Percentiles rank a stretch among this genome's conserved stretches.
phyloP scores from a whole-genome alignment of 2,329 filamentous ascomycete species.

The Colletotrichum chlorophyti region DNA sequence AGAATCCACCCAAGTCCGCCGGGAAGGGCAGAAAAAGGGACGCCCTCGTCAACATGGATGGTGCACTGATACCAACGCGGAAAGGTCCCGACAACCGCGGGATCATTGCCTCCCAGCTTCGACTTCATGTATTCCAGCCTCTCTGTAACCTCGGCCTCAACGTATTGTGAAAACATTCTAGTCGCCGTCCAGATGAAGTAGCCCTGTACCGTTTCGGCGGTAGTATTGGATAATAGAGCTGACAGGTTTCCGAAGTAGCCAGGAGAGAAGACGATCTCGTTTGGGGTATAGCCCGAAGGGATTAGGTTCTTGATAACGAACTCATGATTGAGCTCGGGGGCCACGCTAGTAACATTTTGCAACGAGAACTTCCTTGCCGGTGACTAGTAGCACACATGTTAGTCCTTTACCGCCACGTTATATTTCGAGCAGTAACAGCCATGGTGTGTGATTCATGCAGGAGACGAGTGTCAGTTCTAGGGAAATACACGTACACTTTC shows the following conservation, averaged over 20 bases:
- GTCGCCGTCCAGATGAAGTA: conserved; percentile 71
- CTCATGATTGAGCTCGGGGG: conserved; percentile 62
- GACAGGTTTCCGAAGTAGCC: conserved; percentile 66
- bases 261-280: conserved; percentile 54
- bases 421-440: too few relatives aligned
- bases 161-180: conserved; percentile 53
- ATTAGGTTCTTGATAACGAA: conserved; percentile 58
- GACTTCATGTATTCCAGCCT: conserved; percentile 60
- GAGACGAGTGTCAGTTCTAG: not conserved
- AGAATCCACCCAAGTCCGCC: conserved; percentile 70
- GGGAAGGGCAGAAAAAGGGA: conserved; percentile 5
- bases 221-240: conserved; percentile 57
- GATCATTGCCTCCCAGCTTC: conserved; percentile 5
- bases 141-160: conserved; percentile 65
- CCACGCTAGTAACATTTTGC: conserved; percentile 58
- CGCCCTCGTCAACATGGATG: conserved; percentile 53
- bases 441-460: not conserved
- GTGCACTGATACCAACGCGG: conserved; percentile 74
- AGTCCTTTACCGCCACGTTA: not conserved
- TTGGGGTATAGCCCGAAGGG: conserved; percentile 46
- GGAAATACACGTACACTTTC: conserved; percentile 44
- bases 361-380: conserved; percentile 40
- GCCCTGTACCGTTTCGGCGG: conserved; percentile 61
- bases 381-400: not conserved
- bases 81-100: conserved; percentile 44